Conservation (phyloP, 768 basidiomycete species). For the Candolleomyces aberdarensis region DNA sequence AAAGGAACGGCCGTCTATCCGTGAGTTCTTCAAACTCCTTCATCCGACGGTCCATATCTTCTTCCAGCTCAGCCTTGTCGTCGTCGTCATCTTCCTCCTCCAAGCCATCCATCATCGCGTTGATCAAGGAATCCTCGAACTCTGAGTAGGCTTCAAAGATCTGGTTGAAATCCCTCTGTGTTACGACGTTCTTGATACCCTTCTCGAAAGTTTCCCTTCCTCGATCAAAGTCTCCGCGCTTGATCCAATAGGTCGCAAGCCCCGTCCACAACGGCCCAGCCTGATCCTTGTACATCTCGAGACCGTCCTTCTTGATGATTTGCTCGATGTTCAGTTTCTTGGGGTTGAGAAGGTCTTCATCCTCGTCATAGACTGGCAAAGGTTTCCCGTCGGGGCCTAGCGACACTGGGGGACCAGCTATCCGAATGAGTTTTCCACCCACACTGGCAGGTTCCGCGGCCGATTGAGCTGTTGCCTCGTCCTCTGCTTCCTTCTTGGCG, state of each 20-base stretch:
- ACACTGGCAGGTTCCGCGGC: slow-evolving; percentile 41
- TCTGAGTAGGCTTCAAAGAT: slow-evolving; percentile 97
- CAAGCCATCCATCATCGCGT: slow-evolving; percentile 82
- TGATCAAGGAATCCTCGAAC: slow-evolving; percentile 87
- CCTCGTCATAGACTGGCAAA: slow-evolving; percentile 62
- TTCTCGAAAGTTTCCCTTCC: slow-evolving; percentile 86
- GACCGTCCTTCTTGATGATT: slow-evolving; percentile 82
- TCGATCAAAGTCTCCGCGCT: slow-evolving; percentile 91
- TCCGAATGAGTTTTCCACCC: slow-evolving; percentile 64
- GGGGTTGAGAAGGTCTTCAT: slow-evolving; percentile 73
- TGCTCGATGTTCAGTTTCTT: slow-evolving; percentile 81
- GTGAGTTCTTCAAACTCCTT: slow-evolving; percentile 91
- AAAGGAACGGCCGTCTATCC: slow-evolving; percentile 92
- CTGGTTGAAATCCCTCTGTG: slow-evolving; percentile 95
- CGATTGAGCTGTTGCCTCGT: slow-evolving; percentile 30
- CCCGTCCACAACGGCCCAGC: slow-evolving; percentile 96
- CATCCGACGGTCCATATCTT: slow-evolving; percentile 85
- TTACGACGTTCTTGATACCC: slow-evolving; percentile 80
- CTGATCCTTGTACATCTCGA: slow-evolving; percentile 92
- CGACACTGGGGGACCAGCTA: slow-evolving; percentile 62
- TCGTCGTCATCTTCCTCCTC: slow-evolving; percentile 86
- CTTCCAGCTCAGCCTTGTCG: slow-evolving; percentile 73
- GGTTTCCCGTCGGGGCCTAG: slow-evolving; percentile 50
- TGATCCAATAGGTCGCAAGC: slow-evolving; percentile 97
- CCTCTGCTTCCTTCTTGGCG: slow-evolving; percentile 46